Percentiles rank a stretch among this genome's conserved stretches.
Evolutionary conservation across 2,329 filamentous ascomycete species (phyloP).

Genomic region (Fusarium poae): DNA sequence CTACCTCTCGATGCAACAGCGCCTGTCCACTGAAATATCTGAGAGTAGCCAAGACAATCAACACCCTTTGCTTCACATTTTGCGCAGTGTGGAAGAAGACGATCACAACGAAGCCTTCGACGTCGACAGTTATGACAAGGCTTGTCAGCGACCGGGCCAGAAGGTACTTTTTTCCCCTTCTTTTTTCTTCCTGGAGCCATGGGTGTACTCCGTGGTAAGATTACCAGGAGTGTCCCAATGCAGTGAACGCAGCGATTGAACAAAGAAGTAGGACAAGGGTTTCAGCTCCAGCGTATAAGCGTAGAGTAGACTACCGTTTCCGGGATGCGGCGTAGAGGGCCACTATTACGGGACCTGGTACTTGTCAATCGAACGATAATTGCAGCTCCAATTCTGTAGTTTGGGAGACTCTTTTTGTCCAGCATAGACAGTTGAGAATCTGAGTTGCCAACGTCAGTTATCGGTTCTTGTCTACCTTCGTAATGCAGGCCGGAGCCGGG

Average conservation of each 20-base stretch:
- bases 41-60: constrained; percentile 67
- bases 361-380: constrained; percentile 28
- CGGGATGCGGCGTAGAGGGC: constrained; percentile 34
- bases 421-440: constrained; percentile 18
- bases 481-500: constrained; percentile 31
- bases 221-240: constrained; percentile 7
- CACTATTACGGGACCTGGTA: constrained; percentile 39
- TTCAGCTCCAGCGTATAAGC: constrained; percentile 36
- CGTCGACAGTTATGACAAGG: constrained; percentile 68
- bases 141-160: constrained; percentile 50
- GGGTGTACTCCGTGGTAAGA: constrained; percentile 19
- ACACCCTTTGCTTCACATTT: constrained; percentile 63
- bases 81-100: constrained; percentile 63
- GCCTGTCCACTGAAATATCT: constrained; percentile 66
- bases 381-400: constrained; percentile 16
- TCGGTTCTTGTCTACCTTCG: constrained; percentile 24
- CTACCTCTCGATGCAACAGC: constrained; percentile 60
- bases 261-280: constrained; percentile 22
- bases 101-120: constrained; percentile 66
- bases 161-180: constrained; percentile 46
- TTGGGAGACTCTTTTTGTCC: constrained; percentile 12
- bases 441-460: constrained; percentile 17
- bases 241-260: constrained; percentile 18
- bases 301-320: constrained; percentile 20
- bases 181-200: constrained; percentile 46